phyloP scores from a whole-genome alignment of 371 early-diverging fungal species.

The Apophysomyces sp. region DNA sequence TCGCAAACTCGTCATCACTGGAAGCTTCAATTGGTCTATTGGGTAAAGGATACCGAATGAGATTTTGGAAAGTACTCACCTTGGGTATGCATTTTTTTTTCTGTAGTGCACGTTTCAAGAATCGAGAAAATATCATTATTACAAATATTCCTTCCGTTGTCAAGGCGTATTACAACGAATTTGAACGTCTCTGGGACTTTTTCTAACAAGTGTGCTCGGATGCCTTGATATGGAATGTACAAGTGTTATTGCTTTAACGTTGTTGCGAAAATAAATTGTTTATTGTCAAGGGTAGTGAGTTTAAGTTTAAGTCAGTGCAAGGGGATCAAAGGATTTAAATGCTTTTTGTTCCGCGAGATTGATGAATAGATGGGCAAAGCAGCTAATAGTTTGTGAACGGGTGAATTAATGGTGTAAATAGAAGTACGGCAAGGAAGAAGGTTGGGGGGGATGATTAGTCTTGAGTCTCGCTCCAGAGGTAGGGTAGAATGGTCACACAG shows the following conservation, averaged over 20 bases:
- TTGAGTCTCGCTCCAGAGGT: conserved; percentile 34
- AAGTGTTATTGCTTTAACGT: too few species aligned
- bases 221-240: too few species aligned
- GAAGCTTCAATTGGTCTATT: conserved; percentile 53
- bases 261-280: too few species aligned
- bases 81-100: conserved; percentile 25
- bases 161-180: conserved; percentile 48
- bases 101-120: conserved; percentile 53
- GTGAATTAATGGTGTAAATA: background rate
- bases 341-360: too few species aligned
- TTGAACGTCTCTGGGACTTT: conserved; percentile 52
- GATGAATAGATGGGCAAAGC: background rate
- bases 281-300: too few species aligned
- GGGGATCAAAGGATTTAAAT: too few species aligned
- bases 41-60: conserved; percentile 26
- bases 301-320: too few species aligned
- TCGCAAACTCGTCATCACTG: conserved; percentile 39
- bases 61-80: too few species aligned
- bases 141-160: conserved; percentile 56
- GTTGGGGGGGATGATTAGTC: conserved; percentile 6
- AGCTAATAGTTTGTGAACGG: background rate
- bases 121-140: conserved; percentile 60
- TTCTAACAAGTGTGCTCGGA: conserved; percentile 26
- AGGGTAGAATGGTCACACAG: conserved; percentile 55
- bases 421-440: background rate